Percentiles rank a stretch among this genome's conserved stretches.
phyloP scores from a whole-genome alignment of 2,329 filamentous ascomycete genomes.

The Harringtonia lauricola region DNA sequence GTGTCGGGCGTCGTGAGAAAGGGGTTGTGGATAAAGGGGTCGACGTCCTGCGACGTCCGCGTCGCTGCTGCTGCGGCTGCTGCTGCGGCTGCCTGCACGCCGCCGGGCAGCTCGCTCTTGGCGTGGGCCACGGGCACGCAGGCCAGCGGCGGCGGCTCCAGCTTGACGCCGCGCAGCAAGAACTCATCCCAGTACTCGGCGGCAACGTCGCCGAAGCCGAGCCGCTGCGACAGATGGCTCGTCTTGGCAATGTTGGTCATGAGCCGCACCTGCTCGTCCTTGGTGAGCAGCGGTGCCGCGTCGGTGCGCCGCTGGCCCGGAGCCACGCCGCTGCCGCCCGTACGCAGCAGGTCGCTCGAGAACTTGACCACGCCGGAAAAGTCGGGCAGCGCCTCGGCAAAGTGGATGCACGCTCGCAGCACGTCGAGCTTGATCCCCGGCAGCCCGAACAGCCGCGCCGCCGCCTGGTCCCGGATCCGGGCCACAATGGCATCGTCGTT shows the following conservation, averaged over 20 bases:
- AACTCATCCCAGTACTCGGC: conserved; percentile 98
- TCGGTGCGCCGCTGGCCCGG: conserved; percentile 59
- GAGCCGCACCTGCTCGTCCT: conserved; percentile 79
- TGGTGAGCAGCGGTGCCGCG: conserved; percentile 56
- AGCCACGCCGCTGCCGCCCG: conserved; percentile 69
- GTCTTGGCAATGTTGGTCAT: conserved; percentile 79
- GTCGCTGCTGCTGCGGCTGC: conserved; percentile 17
- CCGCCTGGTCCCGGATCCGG: conserved; percentile 49
- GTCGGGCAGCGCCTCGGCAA: conserved; percentile 88
- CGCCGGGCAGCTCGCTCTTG: conserved; percentile 40
- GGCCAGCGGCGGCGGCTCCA: conserved; percentile 51
- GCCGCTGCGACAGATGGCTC: conserved; percentile 60
- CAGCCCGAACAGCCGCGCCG: conserved; percentile 62
- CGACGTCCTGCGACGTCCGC: conserved; percentile 49
- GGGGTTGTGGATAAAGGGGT: conserved; percentile 93
- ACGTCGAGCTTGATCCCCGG: conserved; percentile 74
- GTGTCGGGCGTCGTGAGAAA: conserved; percentile 61
- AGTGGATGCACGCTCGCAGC: conserved; percentile 78
- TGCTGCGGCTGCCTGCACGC: conserved; percentile 14
- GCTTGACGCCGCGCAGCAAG: conserved; percentile 63
- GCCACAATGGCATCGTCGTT: conserved; percentile 30
- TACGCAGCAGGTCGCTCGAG: conserved; percentile 72
- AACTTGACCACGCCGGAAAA: conserved; percentile 83
- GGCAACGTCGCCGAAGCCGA: conserved; percentile 55
- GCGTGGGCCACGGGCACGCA: conserved; percentile 57